Base-by-base conservation (phyloP, 129 eudicot species). In the Flaveria trinervia region DNA sequence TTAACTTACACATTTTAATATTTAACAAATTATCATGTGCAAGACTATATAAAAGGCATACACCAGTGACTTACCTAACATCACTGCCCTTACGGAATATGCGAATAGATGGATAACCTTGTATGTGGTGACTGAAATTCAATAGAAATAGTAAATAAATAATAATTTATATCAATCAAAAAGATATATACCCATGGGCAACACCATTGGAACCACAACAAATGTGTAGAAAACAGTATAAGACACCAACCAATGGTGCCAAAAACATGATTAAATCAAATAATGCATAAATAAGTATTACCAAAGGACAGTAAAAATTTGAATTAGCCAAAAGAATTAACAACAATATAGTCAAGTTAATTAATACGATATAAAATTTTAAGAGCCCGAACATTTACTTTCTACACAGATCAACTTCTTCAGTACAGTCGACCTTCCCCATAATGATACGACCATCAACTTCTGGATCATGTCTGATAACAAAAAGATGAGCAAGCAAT, bases 81-180 rank as follows among this genome's bases (percentile, higher is more conserved):
- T 94, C 94, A 76, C 86, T 89, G 77, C 96, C 99, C 89, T 91
- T 94, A 9, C 97, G 93, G 80, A 91, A 94, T 73, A 94, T 92
- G 81, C 99, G 96, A 71, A 94, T 91, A 43, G 99, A 94, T 59
- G 99, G 99, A 81, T 94, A 94, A 49, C 96, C 99, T 82, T 94
- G 99, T 84, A 94, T 86, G 88, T 94, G 97, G 85, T 94, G 80
- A 89, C 99, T 94, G 96, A 79, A 88, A 77, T 25, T 70, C 70
- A 69, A 54, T 18, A 39, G 73, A 57, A 81, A 75, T 65, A 52
- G 65, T 57, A 61, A 67, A 8, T 55, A 70, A 33, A 46, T 49
- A 61, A 36, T 43, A 61, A 61, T 26, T 61, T 25, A 61, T 44
- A 41, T 45, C 3, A 46, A 70, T 17, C 56, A 39, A 67, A 52